A percentile compares a stretch with the other conserved stretches of the same genome.
These are phyloP conservation scores for Fistulinella prunicolor DNA, from an alignment of 768 basidiomycete genomes.

Conservation along the genomic window DNA sequence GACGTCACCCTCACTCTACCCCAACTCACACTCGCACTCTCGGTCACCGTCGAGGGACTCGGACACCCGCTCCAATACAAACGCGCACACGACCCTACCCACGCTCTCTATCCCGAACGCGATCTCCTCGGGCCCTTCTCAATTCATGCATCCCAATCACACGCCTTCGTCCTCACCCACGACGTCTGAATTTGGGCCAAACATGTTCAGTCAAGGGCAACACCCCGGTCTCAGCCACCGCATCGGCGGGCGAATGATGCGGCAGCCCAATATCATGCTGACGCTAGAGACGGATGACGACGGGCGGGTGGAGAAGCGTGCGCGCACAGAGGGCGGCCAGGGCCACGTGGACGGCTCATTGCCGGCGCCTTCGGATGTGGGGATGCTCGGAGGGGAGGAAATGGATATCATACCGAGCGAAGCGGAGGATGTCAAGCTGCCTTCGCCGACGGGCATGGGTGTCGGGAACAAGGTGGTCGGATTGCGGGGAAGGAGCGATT, in stretches of 20 bases:
- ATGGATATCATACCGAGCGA: constrained; percentile 24
- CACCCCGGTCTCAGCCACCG: constrained; percentile 23
- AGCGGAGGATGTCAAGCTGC: constrained; percentile 15
- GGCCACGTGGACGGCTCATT: constrained; percentile 1
- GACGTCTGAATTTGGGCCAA: constrained; percentile 16
- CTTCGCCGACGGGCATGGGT: constrained; percentile 20
- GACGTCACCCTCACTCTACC: constrained; percentile 36
- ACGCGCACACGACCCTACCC: constrained; percentile 9
- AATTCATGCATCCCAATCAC: constrained; percentile 17
- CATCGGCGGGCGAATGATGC: constrained; percentile 19
- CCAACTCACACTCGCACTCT: constrained; percentile 22
- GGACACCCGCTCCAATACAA: constrained; percentile 6
- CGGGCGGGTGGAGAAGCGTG: constrained; percentile 25
- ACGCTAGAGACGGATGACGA: constrained; percentile 25
- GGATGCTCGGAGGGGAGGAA: constrained; percentile 18
- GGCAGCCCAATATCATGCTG: constrained; percentile 31
- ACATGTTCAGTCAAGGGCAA: constrained; percentile 8
- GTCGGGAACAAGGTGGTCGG: constrained; percentile 16
- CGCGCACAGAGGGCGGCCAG: constrained; percentile 16
- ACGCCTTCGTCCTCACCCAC: constrained; percentile 31
- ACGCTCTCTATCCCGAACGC: constrained; percentile 11
- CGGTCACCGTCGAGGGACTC: constrained; percentile 21
- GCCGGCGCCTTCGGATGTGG: background rate
- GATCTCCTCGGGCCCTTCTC: constrained; percentile 1
- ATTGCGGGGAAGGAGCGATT: constrained; percentile 25